Evolutionary conservation across 2,329 filamentous ascomycete species (phyloP).

Genomic region (Pezicula carpinea): DNA sequence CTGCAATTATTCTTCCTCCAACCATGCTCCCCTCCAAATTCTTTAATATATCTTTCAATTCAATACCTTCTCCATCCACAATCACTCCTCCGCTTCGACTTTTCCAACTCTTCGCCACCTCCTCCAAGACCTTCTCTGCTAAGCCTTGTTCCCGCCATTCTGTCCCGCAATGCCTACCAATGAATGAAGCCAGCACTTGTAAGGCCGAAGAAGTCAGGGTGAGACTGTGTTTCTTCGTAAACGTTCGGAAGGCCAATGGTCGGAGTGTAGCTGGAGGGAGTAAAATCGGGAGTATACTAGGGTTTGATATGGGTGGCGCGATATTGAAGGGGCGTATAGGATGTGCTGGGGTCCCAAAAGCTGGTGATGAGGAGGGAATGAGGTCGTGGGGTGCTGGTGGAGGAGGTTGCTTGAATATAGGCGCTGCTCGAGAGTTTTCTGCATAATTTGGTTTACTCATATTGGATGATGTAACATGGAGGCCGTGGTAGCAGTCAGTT

Average conservation of each 20-base stretch:
- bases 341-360: conserved; percentile 81
- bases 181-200: conserved; percentile 79
- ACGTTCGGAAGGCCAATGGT: conserved; percentile 88
- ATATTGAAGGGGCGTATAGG: conserved; percentile 60
- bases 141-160: conserved; percentile 95
- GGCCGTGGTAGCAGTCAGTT: neutral
- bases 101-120: conserved; percentile 90
- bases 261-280: conserved; percentile 82
- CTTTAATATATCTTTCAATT: conserved; percentile 78
- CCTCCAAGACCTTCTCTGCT: conserved; percentile 87
- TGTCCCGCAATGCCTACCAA: conserved; percentile 89
- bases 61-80: conserved; percentile 73
- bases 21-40: conserved; percentile 83
- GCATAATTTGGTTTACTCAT: conserved; percentile 23
- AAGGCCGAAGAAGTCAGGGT: conserved; percentile 86
- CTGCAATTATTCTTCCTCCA: conserved; percentile 65
- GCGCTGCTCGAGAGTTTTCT: conserved; percentile 20
- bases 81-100: conserved; percentile 83
- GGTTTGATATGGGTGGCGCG: conserved; percentile 18
- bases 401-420: conserved; percentile 23
- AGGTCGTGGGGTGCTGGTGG: conserved; percentile 39
- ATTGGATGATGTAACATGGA: neutral
- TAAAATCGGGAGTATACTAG: conserved; percentile 73
- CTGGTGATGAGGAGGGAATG: conserved; percentile 84
- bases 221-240: conserved; percentile 95